Evolutionary conservation across 352 stramenopile species (phyloP).

Genomic region (Globisporangium cederbergense): DNA sequence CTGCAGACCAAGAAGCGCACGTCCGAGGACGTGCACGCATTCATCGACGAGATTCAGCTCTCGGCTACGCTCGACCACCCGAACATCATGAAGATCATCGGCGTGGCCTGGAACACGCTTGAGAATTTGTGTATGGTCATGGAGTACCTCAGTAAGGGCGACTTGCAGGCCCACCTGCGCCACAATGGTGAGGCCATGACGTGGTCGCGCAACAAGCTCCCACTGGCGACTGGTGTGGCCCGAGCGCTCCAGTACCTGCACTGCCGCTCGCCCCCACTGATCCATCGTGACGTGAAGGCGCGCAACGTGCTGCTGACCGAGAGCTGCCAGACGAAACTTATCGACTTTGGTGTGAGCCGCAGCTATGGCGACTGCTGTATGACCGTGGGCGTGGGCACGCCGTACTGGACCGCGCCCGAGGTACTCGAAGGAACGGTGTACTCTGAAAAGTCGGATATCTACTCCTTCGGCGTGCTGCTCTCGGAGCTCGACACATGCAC

Average conservation of each 20-base stretch:
- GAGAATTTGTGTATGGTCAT: slow-evolving; percentile 52
- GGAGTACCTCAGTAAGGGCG: slow-evolving; percentile 44
- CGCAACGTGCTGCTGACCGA: slow-evolving; percentile 53
- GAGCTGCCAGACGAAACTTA: slow-evolving; percentile 41
- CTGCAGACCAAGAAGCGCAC: slow-evolving; percentile 33
- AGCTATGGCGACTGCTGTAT: slow-evolving; percentile 18
- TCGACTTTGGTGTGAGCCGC: slow-evolving; percentile 55
- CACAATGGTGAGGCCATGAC: slow-evolving; percentile 14
- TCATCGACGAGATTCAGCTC: slow-evolving; percentile 47
- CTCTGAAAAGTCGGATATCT: slow-evolving; percentile 31
- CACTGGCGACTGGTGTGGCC: slow-evolving; percentile 41
- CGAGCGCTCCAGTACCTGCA: slow-evolving; percentile 48
- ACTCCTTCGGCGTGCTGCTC: slow-evolving; percentile 28
- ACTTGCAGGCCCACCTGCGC: slow-evolving; percentile 39
- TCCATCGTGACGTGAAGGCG: slow-evolving; percentile 55
- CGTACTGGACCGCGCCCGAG: slow-evolving; percentile 23
- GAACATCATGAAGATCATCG: slow-evolving; percentile 47
- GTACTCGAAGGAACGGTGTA: slow-evolving; percentile 26
- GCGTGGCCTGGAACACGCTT: slow-evolving; percentile 49
- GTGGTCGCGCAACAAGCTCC: slow-evolving; percentile 31
- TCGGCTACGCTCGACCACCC: slow-evolving; percentile 36
- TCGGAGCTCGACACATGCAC: slow-evolving; percentile 52
- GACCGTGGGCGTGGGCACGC: slow-evolving; percentile 22
- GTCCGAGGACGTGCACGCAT: slow-evolving; percentile 24
- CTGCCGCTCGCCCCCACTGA: slow-evolving; percentile 34